These are phyloP conservation scores for Agarophyton chilense DNA, from an alignment of 23 red algal genomes.

Conservation along the genomic window DNA sequence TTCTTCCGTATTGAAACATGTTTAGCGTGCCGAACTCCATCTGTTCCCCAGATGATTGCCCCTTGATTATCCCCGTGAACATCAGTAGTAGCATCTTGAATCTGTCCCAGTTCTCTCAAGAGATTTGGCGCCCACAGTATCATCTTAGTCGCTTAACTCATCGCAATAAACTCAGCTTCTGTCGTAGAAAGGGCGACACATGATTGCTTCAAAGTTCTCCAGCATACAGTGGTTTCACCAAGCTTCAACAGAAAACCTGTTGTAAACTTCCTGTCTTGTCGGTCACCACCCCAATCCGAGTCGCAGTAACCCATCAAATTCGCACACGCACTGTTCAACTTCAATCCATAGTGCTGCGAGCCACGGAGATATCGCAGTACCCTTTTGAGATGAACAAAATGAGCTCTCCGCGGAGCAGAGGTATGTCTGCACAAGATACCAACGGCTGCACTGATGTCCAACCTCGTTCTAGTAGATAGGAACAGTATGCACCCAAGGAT, in stretches of 20 bases:
- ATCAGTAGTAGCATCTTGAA: too few species aligned
- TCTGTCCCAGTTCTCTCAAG: too few species aligned
- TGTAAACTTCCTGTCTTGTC: neutral
- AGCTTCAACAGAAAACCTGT: neutral
- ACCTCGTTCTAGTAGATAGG: neutral
- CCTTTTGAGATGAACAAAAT: neutral
- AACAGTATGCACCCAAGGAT: slow-evolving; percentile 4
- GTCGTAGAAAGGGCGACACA: too few species aligned
- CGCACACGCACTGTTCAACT: neutral
- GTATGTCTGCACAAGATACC: neutral
- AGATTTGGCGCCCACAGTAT: too few species aligned
- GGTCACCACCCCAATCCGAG: neutral
- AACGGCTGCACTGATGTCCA: neutral
- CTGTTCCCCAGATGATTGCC: too few species aligned
- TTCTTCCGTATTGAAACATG: too few species aligned
- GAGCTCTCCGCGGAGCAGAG: neutral
- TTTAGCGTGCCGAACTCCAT: too few species aligned
- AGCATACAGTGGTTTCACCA: neutral
- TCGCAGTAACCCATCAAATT: neutral
- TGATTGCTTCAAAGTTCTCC: neutral
- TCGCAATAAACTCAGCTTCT: too few species aligned
- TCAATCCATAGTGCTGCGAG: neutral
- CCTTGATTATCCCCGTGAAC: too few species aligned
- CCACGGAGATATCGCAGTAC: neutral
- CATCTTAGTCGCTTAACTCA: too few species aligned